These are phyloP conservation scores for Tylopilus rubrobrunneus DNA, from an alignment of 768 basidiomycete genomes.

Conservation along the genomic window DNA sequence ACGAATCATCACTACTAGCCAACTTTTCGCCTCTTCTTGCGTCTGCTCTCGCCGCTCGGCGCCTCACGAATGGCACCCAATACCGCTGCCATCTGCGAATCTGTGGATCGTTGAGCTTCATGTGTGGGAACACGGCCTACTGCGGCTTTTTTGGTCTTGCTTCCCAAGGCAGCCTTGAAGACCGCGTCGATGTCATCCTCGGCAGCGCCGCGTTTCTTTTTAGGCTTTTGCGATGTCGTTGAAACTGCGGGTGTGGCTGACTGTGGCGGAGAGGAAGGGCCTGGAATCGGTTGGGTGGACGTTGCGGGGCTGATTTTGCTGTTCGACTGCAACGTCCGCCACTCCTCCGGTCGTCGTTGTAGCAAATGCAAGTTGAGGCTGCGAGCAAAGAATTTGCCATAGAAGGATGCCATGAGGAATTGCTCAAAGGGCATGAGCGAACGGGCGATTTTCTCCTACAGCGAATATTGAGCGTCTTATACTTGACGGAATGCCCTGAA, in stretches of 20 bases:
- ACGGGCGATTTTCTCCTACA: constrained; percentile 86
- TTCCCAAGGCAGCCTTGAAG: constrained; percentile 57
- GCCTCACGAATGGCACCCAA: constrained; percentile 58
- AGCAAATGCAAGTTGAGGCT: constrained; percentile 77
- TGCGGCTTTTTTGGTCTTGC: constrained; percentile 54
- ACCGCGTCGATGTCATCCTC: constrained; percentile 75
- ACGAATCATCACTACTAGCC: not conserved
- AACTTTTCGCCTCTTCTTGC: constrained; percentile 31
- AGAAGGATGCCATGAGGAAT: constrained; percentile 70
- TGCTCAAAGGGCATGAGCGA: constrained; percentile 72
- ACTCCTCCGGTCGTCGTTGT: constrained; percentile 76
- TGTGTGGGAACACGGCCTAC: constrained; percentile 26
- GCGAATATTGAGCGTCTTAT: not conserved
- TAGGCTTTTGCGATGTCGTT: constrained; percentile 28
- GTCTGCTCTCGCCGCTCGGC: constrained; percentile 43
- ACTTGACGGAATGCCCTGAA: not conserved
- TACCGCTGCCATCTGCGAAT: constrained; percentile 44
- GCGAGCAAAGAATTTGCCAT: constrained; percentile 83
- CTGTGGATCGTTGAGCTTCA: constrained; percentile 18
- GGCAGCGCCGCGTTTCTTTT: constrained; percentile 42
- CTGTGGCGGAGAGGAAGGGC: constrained; percentile 1
- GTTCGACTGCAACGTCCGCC: constrained; percentile 67
- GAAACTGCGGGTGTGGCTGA: not conserved
- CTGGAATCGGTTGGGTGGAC: constrained; percentile 16
- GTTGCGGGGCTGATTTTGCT: constrained; percentile 24